Percentiles rank a stretch among this genome's conserved stretches.
These are phyloP conservation scores for Vaccinium darrowii DNA, from an alignment of 148 eudicot genomes.

Conservation along the genomic window DNA sequence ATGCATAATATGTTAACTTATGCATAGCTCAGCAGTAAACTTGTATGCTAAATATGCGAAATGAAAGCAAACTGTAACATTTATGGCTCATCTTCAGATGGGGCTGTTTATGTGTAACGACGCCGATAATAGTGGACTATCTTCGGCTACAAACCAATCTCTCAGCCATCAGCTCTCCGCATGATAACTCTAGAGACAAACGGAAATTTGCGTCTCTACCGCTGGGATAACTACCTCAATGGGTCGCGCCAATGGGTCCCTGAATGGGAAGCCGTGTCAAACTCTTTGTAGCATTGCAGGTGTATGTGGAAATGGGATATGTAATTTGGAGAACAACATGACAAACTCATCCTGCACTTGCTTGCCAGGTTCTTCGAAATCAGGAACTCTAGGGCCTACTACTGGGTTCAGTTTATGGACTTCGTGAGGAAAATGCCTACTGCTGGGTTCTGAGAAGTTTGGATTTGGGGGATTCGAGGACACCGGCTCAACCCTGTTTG, in stretches of 20 bases:
- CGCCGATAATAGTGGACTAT: constrained; percentile 22
- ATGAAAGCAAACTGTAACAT: no score
- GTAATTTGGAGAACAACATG: constrained; percentile 59
- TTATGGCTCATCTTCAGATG: constrained; percentile 52
- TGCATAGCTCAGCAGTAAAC: not conserved
- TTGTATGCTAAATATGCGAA: not conserved
- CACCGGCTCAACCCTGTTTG: constrained; percentile 75
- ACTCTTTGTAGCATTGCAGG: constrained; percentile 87
- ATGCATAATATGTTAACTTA: not conserved
- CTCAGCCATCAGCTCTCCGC: constrained; percentile 28
- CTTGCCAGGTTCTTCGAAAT: constrained; percentile 53
- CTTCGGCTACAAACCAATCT: constrained; percentile 36
- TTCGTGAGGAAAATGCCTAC: no score
- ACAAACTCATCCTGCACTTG: constrained; percentile 68
- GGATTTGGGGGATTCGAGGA: constrained; percentile 92
- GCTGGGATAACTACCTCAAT: constrained; percentile 76
- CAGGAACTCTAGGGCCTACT: no score
- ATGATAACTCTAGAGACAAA: constrained; percentile 60
- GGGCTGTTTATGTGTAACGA: constrained; percentile 46
- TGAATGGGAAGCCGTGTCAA: constrained; percentile 88
- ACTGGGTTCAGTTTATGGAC: no score
- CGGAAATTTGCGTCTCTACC: constrained; percentile 68
- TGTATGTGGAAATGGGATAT: constrained; percentile 81
- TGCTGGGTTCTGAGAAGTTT: constrained; percentile 35
- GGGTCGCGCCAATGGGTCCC: constrained; percentile 84